Base-by-base conservation (phyloP, 768 basidiomycete species). In the Lentinus tigrinus region DNA sequence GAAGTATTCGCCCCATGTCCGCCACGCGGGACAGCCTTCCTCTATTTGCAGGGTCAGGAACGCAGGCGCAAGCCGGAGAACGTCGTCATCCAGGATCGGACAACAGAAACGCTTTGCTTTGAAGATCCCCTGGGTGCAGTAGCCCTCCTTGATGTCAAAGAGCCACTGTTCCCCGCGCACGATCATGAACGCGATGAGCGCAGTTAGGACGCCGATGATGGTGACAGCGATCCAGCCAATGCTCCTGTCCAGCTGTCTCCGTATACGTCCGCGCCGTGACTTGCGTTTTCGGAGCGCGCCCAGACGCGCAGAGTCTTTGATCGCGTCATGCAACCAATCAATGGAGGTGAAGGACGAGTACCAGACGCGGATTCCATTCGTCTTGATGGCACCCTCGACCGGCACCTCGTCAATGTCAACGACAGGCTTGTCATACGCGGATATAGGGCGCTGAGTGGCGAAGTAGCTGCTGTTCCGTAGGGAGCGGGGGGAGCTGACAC, bases 241-340 rank as follows among this genome's bases (percentile, higher is more conserved):
- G 63, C 85, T 85, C 63, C 90, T 85, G 74, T 96, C 95, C 54
- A 87, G 72, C 10, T 76, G 73, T 27, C 89, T 82, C 21, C 80
- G 80, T 28, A 89, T 60, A 37, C 79, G 82, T 1, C 91, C 87
- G 19, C 89, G 83, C 34, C 86, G 17, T 1, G 94, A 91, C 64
- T 83, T 87, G 56, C 85, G 82, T 48, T 76, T 81, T 59, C 92
- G 79, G 17, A 96, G 78, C 49, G 83, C 81, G 34, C 88, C 82
- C 62, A 89, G 88, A 27, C 95, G 89, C 8, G 83, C 82, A 0
- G 93, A 93, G 68, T 96, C 93, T 72, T 97, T 95, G 77, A 98
- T 93, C 39, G 92, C 83, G 75, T 98, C 96, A 66, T 98, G 96
- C 53, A 98, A 77, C 96, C 95, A 98, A 72, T 98, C 95, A 56